A percentile compares a stretch with the other conserved stretches of the same genome.
These are phyloP conservation scores for Kickxella alabastrina DNA, from an alignment of 192 early-diverging fungal genomes.

Conservation along the genomic window DNA sequence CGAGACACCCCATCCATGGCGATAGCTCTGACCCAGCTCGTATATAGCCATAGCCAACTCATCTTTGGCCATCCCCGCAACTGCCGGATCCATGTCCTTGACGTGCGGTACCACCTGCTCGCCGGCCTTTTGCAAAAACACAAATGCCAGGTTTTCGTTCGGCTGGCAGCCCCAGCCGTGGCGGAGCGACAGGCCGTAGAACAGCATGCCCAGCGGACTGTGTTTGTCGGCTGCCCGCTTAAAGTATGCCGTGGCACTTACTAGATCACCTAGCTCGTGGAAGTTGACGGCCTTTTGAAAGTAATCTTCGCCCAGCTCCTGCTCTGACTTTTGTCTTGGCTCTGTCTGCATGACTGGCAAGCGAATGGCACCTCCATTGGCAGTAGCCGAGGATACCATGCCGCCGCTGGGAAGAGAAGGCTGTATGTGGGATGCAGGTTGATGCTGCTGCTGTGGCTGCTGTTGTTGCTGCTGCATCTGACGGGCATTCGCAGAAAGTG, in stretches of 20 bases:
- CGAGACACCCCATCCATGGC: slow-evolving; percentile 76
- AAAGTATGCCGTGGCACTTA: slow-evolving; percentile 68
- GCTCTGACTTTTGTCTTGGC: slow-evolving; percentile 13
- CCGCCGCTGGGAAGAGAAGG: neutral
- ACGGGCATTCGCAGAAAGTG: neutral
- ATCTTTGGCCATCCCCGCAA: slow-evolving; percentile 58
- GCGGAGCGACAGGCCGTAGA: slow-evolving; percentile 70
- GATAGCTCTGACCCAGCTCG: slow-evolving; percentile 73
- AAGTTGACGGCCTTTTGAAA: slow-evolving; percentile 63
- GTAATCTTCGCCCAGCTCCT: slow-evolving; percentile 56
- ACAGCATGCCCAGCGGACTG: slow-evolving; percentile 64
- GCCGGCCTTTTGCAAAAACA: slow-evolving; percentile 67
- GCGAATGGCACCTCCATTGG: neutral
- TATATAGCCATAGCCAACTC: slow-evolving; percentile 75
- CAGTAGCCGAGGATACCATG: neutral
- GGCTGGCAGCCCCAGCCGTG: slow-evolving; percentile 78
- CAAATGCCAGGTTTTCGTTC: slow-evolving; percentile 63
- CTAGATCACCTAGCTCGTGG: slow-evolving; percentile 67
- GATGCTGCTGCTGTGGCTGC: neutral
- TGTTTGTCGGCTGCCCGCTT: slow-evolving; percentile 62
- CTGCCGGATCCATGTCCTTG: slow-evolving; percentile 56
- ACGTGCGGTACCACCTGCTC: slow-evolving; percentile 61
- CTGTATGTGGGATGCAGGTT: neutral
- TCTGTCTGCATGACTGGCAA: slow-evolving; percentile 3
- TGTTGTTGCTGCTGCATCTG: neutral